Base-by-base conservation (phyloP, 176 grass and related monocot species). In the Rhynchospora breviuscula region DNA sequence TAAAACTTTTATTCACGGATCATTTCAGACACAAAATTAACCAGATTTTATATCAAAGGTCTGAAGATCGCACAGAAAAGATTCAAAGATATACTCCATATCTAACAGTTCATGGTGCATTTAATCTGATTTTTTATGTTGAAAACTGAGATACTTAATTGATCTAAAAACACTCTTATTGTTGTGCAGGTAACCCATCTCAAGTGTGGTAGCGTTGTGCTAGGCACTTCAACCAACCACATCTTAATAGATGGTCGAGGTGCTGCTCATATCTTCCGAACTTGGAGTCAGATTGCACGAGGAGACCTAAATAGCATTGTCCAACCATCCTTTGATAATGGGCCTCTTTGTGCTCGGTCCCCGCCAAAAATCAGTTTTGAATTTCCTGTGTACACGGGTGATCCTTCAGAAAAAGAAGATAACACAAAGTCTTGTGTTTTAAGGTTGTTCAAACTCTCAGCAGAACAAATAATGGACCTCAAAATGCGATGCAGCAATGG, bases 311-410 rank as follows among this genome's bases (percentile, higher is more conserved):
- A 18, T 10, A 49, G 9, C 29, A 26, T 81, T 3, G 58, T 53
- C 4, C n/a, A 25, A 9, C 91, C 88, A 6, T 90, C 59, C 29
- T 81, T 86, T 15, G 64, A 90, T 49, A 82, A 85, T 1, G 79
- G 18, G 6, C 78, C 82, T 6, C 67, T 92, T 15, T 77, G 21
- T 13, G 68, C 89, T 19, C 86, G 79, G 8, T 63, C 44, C 5
- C 65, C 86, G 2, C 86, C 78, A 0, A 14, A 6, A 15, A 5
- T 78, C 40, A 33, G 9, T 57, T 78, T 62, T 4, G 29, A 85
- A 45, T 60, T 63, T 70, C 65, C 67, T 0, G 82, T 83, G 10
- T 62, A 85, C 57, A 43, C n/a, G 26, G 26, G 26, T 43, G 73
- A 76, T 10, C 59, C 26, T 23, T 2, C 58, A 1, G 0, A 3